Base-by-base conservation (phyloP, 2,329 filamentous ascomycete genomes). In the Arthroderma sp. region DNA sequence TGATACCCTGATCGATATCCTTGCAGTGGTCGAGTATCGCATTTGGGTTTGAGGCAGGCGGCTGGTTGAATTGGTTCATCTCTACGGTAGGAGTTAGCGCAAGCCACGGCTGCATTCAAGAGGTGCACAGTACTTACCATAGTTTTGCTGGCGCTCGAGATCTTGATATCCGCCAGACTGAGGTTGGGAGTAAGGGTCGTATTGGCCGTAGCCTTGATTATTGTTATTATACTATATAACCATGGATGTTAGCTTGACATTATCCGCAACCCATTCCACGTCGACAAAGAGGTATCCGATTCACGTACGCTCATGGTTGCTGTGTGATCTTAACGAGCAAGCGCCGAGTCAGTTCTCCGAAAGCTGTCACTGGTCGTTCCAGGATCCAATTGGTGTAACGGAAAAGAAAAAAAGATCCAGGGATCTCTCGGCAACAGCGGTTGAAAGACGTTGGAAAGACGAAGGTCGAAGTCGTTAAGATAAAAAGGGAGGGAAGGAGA, bases 11-110 rank as follows among this genome's bases (percentile, higher is more conserved):
- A 61, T 87, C 82, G 60, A 95, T 83, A 38, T 85, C 79, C 47
- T 78, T 77, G 67, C 85, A 91, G 62, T 91, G 82, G 67, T 93
- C 85, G 48, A 95, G 74, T 53, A 94, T 83, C 46, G 77, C 77
- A 60, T 85, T 87, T 37, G 83, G 78, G 61, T 87, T 77, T 53
- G 65, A 57, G 32, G 52, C 48, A 32, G 52, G 49, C 33, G 56
- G 57, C 49, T 58, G 49, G 46, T 61, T 61, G 52, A 65, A 53
- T 15, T 58, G 55, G 47, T 53, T 54, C 67, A 72, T 71, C 62
- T 66, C 69, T 67, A 52, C 62, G 57, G 4, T 27, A 30, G 36
- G 22, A 5, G 29, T 43, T 48, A 38, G 11, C 30, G 11, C 6
- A 38, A 49, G 9, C 15, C 31, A 7, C 31, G 15, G 11, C 40